Evolutionary conservation across 495 filamentous ascomycete genomes (phyloP), one percentile per base, ranked within the genome.

Genomic region (Niebla homalea): DNA sequence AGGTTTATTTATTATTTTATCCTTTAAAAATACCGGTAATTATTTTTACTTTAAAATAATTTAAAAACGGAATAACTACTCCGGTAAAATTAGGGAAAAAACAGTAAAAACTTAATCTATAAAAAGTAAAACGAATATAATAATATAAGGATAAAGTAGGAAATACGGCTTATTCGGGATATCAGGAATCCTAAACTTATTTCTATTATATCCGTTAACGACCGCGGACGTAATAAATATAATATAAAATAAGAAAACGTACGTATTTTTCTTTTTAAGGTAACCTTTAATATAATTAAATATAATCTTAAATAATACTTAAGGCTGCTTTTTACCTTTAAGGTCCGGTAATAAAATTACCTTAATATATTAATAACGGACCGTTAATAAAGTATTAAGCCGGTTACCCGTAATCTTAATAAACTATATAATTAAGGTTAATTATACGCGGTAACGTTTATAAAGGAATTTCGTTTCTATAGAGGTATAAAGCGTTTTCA

Each of bases 201-300:
- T 32, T 4, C 5, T 32, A 32, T 32, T 32, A 32, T 32, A 32
- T 7, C 12, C 1, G 12, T 32, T 4, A 32, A 11, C 26, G 26
- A 32, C 6, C 6, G 26, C 5, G 5, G 5, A 6, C 5, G 5
- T 32, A 32, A 32, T 32, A 32, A 32, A 32, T 32, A 32, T 32
- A 32, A 11, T 8, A 8, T 32, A 32, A 32, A 32, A 32, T 32
- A 32, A 32, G 5, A 7, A 32, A 7, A 32, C 26, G 26, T 25
- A 53, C 36, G 25, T 23, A 21, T 53, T 19, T 43, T 53, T 48
- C 25, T 53, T 16, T 19, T 14, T 25, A 3, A 53, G 37, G 20
- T 53, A 53, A 37, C 45, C 25, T 37, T 53, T 53, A n/a, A 37
- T 53, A 36, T 53, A 25, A 4, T 48, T 23, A 11, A 36, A 48